Evolutionary conservation across 2,329 filamentous ascomycete species (phyloP), one percentile per base, ranked within the genome.

Genomic region (Aspergillus uvarum): DNA sequence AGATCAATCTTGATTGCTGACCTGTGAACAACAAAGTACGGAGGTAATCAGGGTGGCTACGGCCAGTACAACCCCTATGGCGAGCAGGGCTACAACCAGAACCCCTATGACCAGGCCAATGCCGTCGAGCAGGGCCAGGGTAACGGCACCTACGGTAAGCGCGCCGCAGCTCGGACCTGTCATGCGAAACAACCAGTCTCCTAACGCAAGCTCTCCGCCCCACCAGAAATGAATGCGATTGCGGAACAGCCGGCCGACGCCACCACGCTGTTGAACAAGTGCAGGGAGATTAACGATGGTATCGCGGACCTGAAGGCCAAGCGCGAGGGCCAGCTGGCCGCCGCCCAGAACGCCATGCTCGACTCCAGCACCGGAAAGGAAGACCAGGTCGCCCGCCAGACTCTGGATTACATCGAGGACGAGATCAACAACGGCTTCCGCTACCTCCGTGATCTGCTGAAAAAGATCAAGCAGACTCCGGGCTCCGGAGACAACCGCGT

Each of bases 381-480:
- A 56, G 89, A 87, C 69, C 82, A 85, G 61, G 84, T 85, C 49
- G 85, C 87, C 68, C 85, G 85, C 68, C 84, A 85, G 63, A 84
- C 90, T 69, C 85, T 97, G 65, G 90, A 96, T 64, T 79, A 81
- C 59, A 82, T 93, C 59, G 89, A 87, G 66, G 83, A 88, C 49
- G 88, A 94, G 65, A 94, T 93, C 67, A 96, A 96, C 87, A 85
- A 85, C 54, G 82, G 88, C 57, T 96, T 96, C 82, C 88, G 90
- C 63, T 85, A 84, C 61, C 85, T 98, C 59, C 91, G 89, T 59
- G 87, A 89, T 56, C 89, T 90, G 56, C 87, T 97, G 66, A 91
- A 90, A 77, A 82, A 84, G 63, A 85, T 97, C 79, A 97, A 97
- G 83, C 87, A 87, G 66, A 88, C 89, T 68, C 89, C 88, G 47